Conservation (phyloP, 192 early-diverging fungal genomes). For the Entomortierella beljakovae region DNA sequence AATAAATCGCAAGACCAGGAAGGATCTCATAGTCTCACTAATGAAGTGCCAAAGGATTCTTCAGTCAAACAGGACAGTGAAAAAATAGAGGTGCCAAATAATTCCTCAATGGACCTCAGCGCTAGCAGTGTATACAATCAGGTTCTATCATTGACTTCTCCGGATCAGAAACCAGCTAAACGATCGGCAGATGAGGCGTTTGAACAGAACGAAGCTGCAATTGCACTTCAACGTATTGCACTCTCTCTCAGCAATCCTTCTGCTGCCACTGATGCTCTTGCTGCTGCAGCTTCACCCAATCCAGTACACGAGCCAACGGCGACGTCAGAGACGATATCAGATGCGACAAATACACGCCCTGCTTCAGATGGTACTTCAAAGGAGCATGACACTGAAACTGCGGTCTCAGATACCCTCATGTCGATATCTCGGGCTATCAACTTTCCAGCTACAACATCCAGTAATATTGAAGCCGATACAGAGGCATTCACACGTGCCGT, state of each 20-base stretch:
- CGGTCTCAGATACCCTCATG: constrained; percentile 30
- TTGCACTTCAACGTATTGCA: constrained; percentile 36
- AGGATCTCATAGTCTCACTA: not conserved
- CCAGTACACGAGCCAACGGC: not conserved
- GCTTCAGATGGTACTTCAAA: constrained; percentile 1
- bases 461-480: constrained; percentile 20
- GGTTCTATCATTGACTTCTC: constrained; percentile 20
- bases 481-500: constrained; percentile 40
- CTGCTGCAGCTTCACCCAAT: not conserved
- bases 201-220: constrained; percentile 41
- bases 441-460: constrained; percentile 9
- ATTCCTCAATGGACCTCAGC: not conserved
- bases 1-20: not conserved
- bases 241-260: constrained; percentile 24
- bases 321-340: not conserved
- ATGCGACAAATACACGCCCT: not conserved
- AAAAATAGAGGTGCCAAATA: not conserved
- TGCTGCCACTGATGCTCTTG: not conserved
- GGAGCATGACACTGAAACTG: constrained; percentile 1
- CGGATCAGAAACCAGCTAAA: constrained; percentile 12
- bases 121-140: constrained; percentile 22
- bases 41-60: not conserved
- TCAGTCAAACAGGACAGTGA: not conserved
- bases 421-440: constrained; percentile 46
- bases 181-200: constrained; percentile 25